phyloP scores from a whole-genome alignment of 352 stramenopile species.

The Phytopythium oedochilum region DNA sequence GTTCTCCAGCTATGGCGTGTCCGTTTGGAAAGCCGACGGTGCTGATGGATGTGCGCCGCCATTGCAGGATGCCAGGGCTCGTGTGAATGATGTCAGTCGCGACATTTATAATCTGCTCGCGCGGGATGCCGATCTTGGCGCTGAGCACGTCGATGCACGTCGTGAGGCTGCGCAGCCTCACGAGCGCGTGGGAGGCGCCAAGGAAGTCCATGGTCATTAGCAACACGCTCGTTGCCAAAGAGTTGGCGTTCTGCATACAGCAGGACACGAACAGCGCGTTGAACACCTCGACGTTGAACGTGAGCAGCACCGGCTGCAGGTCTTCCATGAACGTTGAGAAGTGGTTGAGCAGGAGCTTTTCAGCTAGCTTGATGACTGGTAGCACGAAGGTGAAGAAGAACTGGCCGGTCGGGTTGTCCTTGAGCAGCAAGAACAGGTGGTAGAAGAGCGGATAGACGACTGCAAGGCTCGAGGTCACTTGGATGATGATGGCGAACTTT shows the following conservation, averaged over 20 bases:
- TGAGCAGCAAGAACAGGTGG: slow-evolving; percentile 12
- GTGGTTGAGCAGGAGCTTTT: slow-evolving; percentile 18
- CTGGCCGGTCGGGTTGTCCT: slow-evolving; percentile 7
- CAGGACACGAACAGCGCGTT: slow-evolving; percentile 25
- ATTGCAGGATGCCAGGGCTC: slow-evolving; percentile 5
- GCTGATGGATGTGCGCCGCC: not conserved
- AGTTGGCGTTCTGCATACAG: slow-evolving; percentile 23
- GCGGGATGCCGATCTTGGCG: slow-evolving; percentile 8
- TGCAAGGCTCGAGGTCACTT: slow-evolving; percentile 11
- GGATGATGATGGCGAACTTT: slow-evolving; percentile 10
- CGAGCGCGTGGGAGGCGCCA: slow-evolving; percentile 6
- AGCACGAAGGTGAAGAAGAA: slow-evolving; percentile 16
- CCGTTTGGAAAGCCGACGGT: not conserved
- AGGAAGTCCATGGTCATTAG: slow-evolving; percentile 22
- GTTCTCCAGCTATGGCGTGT: not conserved
- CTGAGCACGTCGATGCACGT: slow-evolving; percentile 6
- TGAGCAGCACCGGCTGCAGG: slow-evolving; percentile 15
- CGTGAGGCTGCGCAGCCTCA: slow-evolving; percentile 7
- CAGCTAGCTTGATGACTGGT: slow-evolving; percentile 14
- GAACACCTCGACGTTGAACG: slow-evolving; percentile 30
- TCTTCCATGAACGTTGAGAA: slow-evolving; percentile 11
- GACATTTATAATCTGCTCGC: slow-evolving; percentile 9
- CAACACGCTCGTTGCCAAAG: slow-evolving; percentile 13
- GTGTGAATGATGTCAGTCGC: slow-evolving; percentile 9
- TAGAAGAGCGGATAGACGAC: slow-evolving; percentile 19